Evolutionary conservation across 768 basidiomycete species (phyloP).

Genomic region (Tephrocybe rancida): DNA sequence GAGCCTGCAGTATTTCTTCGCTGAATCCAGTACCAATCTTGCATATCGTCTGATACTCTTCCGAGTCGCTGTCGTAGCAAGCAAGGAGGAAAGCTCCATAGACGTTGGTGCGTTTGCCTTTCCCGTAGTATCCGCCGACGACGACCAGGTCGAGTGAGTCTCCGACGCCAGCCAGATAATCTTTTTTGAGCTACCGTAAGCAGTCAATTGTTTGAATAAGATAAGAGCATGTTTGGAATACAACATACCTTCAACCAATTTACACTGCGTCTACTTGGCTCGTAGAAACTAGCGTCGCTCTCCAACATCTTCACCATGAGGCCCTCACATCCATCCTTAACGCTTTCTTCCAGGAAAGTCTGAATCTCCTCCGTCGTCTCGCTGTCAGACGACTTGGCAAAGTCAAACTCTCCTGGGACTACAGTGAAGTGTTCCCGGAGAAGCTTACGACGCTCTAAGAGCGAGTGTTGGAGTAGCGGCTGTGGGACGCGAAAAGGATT

Average conservation of each 20-base stretch:
- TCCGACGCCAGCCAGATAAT: conserved; percentile 94
- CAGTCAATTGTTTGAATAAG: neutral
- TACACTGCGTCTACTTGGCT: conserved; percentile 92
- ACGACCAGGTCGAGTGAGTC: conserved; percentile 98
- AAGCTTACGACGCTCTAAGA: conserved; percentile 76
- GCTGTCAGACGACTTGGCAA: conserved; percentile 89
- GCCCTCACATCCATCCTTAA: conserved; percentile 98
- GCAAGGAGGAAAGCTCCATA: conserved; percentile 98
- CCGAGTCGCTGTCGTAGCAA: conserved; percentile 92
- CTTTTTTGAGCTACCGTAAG: conserved; percentile 85
- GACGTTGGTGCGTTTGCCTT: conserved; percentile 96
- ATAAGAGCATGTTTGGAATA: neutral
- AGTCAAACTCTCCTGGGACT: conserved; percentile 89
- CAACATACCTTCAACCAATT: conserved; percentile 93
- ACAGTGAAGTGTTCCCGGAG: conserved; percentile 78
- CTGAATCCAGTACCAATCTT: conserved; percentile 99
- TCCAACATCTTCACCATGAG: conserved; percentile 99
- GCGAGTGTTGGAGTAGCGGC: conserved; percentile 80
- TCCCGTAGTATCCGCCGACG: conserved; percentile 96
- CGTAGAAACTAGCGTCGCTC: conserved; percentile 88
- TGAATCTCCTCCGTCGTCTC: conserved; percentile 94
- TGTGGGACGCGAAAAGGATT: conserved; percentile 28
- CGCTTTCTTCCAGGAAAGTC: conserved; percentile 90
- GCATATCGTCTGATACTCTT: conserved; percentile 96
- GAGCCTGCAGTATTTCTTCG: conserved; percentile 82